Base-by-base conservation (phyloP, 2,329 filamentous ascomycete species). In the Epicoccum sorghinum region DNA sequence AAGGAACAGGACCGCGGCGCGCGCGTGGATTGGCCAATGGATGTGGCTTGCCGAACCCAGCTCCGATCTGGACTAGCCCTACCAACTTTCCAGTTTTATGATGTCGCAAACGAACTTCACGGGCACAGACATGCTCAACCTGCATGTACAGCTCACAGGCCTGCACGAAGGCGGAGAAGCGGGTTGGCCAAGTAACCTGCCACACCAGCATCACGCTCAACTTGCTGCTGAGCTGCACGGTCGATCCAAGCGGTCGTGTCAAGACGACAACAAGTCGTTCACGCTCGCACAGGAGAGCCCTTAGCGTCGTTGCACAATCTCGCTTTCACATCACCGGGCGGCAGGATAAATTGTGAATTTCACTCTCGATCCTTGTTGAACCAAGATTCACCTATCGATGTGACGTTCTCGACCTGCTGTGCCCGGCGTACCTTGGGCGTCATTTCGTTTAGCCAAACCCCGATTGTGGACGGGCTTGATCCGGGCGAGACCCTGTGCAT, bases 331-430 rank as follows among this genome's bases (percentile, higher is more conserved):
- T 27, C 14, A 14, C 33, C 40, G 41, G 48, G 50, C 48, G 52
- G 52, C 46, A 55, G 47, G 46, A 37, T 50, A 55, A 55, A 55
- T 55, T 50, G 37, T 55, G 52, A 55, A 46, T 49, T 50, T 33
- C 46, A 59, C 55, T 49, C 55, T 51, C 49, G 51, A 66, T 62
- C 61, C 59, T 67, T 61, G 59, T 64, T 61, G 53, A 43, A 49
- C 41, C 57, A 57, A 53, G 52, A 10, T 42, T 13, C 46, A 37
- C 52, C 59, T 55, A 46, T 47, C 45, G 38, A 24, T 33, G 58
- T 61, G 52, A 63, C 58, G 60, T 43, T 44, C 44, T 47, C 35
- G 36, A 52, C 37, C 37, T 54, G 39, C 39, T 32, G 35, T 52
- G 49, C 47, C 27, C 39, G 35, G 24, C 35, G 46, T 22, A 30